Conservation (phyloP, 1,284 basidiomycete genomes). For the Malassezia furfur region DNA sequence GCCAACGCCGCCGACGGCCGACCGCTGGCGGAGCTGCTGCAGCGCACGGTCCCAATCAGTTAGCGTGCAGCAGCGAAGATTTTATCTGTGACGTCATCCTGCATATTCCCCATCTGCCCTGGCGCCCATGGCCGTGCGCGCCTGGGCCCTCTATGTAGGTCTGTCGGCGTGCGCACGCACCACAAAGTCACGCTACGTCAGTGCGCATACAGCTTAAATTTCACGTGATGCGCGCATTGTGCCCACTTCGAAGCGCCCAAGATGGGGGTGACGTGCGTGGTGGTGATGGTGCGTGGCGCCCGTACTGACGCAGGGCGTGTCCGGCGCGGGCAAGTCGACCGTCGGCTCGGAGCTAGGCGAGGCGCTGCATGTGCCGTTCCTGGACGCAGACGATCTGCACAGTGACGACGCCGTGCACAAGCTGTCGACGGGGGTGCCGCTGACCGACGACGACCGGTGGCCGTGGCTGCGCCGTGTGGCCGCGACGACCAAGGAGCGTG, state of each 20-base stretch:
- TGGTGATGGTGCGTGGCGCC: conserved; percentile 10
- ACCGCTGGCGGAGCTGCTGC: background rate
- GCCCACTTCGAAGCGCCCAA: background rate
- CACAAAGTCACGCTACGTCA: no score
- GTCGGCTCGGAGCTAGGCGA: conserved; percentile 61
- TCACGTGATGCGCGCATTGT: no score
- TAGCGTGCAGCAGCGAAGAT: no score
- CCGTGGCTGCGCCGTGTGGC: conserved; percentile 76
- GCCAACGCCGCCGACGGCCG: background rate
- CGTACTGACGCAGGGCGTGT: conserved; percentile 20
- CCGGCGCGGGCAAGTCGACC: conserved; percentile 65
- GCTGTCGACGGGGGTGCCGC: conserved; percentile 67
- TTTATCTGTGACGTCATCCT: no score
- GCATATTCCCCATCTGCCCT: no score
- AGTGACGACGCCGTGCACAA: conserved; percentile 72
- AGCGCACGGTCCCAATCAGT: no score
- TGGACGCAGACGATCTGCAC: conserved; percentile 84
- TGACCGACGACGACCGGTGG: conserved; percentile 66
- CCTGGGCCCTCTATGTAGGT: no score
- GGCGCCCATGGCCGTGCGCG: no score
- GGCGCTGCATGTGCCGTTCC: conserved; percentile 61
- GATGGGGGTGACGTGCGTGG: background rate
- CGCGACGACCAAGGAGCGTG: conserved; percentile 53
- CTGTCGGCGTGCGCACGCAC: no score
- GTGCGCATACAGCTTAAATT: no score